Evolutionary conservation across 2,329 filamentous ascomycete species (phyloP).

Genomic region (Mycosphaerella sp.): DNA sequence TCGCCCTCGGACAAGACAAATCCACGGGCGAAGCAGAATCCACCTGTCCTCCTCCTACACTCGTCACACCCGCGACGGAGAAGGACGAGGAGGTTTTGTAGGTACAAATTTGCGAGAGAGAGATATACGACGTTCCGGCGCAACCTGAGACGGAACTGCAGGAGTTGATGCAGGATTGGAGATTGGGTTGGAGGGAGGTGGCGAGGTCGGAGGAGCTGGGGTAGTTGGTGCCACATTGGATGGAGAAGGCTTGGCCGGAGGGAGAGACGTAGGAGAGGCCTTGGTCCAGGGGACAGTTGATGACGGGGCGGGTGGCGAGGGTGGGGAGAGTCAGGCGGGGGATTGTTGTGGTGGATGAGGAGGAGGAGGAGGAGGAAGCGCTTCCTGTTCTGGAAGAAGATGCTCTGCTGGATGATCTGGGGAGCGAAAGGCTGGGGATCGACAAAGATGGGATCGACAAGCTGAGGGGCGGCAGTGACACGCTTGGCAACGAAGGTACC

Average conservation of each 20-base stretch:
- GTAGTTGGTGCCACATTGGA: slow-evolving; percentile 21
- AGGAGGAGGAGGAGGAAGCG: background rate
- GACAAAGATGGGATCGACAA: background rate
- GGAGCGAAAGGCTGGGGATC: background rate
- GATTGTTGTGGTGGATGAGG: background rate
- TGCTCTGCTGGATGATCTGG: background rate
- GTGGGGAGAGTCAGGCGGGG: slow-evolving; percentile 13
- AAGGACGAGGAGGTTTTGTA: slow-evolving; percentile 17
- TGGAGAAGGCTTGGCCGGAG: slow-evolving; percentile 19
- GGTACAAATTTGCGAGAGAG: slow-evolving; percentile 14
- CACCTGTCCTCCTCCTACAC: background rate
- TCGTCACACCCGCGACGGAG: background rate
- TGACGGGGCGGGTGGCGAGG: slow-evolving; percentile 14
- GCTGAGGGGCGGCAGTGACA: background rate
- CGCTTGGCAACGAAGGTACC: background rate
- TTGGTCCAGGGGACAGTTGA: slow-evolving; percentile 25
- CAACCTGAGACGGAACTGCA: slow-evolving; percentile 21
- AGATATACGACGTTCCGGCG: slow-evolving; percentile 16
- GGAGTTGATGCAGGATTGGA: slow-evolving; percentile 23
- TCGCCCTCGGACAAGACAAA: slow-evolving; percentile 23
- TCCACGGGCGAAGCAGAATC: slow-evolving; percentile 18
- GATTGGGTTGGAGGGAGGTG: slow-evolving; percentile 13
- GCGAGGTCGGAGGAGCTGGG: slow-evolving; percentile 13
- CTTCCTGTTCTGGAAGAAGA: background rate
- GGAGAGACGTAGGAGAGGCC: slow-evolving; percentile 24